Percentiles rank a stretch among this genome's conserved stretches.
Conservation (phyloP, 345 rosid species). For the Hirschfeldia incana region DNA sequence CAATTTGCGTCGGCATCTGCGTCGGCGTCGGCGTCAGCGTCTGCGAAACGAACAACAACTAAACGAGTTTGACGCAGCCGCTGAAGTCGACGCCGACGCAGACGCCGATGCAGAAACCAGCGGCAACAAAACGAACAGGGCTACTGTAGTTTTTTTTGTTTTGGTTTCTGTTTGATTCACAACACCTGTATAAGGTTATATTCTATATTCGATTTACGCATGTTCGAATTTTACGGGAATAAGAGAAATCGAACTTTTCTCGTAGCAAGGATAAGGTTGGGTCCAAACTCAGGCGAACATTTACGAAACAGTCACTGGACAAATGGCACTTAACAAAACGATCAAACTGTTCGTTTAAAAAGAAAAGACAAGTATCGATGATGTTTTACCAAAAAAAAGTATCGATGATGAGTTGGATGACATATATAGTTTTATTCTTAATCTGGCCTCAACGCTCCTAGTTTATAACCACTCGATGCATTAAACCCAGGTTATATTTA, state of each 20-base stretch:
- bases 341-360: neutral
- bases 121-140: too few relatives aligned
- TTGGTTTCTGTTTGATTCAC: neutral
- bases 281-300: slow-evolving; percentile 4
- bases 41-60: too few relatives aligned
- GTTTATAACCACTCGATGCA: neutral
- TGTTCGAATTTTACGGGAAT: neutral
- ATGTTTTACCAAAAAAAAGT: too few relatives aligned
- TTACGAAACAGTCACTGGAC: neutral
- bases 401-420: neutral
- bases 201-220: neutral
- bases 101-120: too few relatives aligned
- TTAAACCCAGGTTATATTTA: neutral
- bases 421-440: neutral
- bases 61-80: too few relatives aligned
- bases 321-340: neutral
- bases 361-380: neutral
- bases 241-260: neutral
- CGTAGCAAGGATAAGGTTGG: neutral
- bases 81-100: too few relatives aligned
- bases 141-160: too few relatives aligned
- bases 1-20: too few relatives aligned
- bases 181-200: neutral
- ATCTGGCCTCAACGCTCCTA: neutral
- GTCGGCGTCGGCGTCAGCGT: too few relatives aligned